Evolutionary conservation across 768 basidiomycete species (phyloP).

Genomic region (Mycena polygramma): DNA sequence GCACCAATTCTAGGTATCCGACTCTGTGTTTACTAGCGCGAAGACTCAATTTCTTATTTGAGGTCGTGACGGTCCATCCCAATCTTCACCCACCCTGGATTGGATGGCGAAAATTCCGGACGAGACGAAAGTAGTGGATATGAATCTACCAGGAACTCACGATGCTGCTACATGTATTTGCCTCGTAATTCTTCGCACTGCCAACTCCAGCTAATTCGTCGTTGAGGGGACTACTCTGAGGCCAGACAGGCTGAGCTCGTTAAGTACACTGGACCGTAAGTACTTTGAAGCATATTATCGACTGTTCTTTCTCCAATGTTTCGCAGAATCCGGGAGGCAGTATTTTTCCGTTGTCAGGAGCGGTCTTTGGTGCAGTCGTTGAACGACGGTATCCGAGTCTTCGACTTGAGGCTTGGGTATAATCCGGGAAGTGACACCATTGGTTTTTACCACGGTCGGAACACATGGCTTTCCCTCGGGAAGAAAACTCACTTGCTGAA

Average conservation of each 20-base stretch:
- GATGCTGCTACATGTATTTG: conserved; percentile 60
- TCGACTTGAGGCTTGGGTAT: conserved; percentile 62
- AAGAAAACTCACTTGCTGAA: not conserved
- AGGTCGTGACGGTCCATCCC: conserved; percentile 46
- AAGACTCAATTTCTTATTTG: not conserved
- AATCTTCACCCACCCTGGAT: conserved; percentile 51
- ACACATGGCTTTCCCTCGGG: not conserved
- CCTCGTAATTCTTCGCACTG: not conserved
- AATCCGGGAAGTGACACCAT: conserved; percentile 66
- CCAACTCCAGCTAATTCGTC: too few species aligned
- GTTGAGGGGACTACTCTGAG: conserved; percentile 59
- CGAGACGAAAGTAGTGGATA: conserved; percentile 56
- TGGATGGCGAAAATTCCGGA: conserved; percentile 63
- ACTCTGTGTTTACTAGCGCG: too few species aligned
- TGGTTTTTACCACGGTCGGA: conserved; percentile 62
- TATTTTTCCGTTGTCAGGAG: conserved; percentile 49
- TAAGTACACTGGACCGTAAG: conserved; percentile 61
- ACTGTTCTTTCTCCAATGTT: too few species aligned
- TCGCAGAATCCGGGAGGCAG: conserved; percentile 20
- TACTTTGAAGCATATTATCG: not conserved
- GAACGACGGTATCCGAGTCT: conserved; percentile 64
- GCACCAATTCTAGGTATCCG: conserved; percentile 48
- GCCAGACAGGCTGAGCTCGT: conserved; percentile 55
- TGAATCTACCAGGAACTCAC: conserved; percentile 68
- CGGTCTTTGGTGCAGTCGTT: conserved; percentile 60